Evolutionary conservation across 345 rosid genomes (phyloP).

Genomic region (Gossypium australe): DNA sequence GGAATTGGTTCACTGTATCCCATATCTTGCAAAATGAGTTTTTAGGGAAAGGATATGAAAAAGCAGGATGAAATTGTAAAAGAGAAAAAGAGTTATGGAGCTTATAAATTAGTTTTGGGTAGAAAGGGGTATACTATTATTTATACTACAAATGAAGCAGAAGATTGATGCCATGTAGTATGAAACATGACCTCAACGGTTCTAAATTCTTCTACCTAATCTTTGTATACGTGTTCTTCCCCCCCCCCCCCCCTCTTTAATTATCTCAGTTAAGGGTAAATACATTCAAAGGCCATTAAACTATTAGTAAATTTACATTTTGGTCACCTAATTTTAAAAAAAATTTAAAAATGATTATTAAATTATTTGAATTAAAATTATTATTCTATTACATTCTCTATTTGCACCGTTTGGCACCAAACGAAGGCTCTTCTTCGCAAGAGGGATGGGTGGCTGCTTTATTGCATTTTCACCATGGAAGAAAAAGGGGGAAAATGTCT

Average conservation of each 20-base stretch:
- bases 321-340: rapidly evolving
- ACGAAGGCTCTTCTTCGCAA: rapidly evolving
- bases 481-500: too few relatives aligned
- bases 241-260: too few relatives aligned
- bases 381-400: too few relatives aligned
- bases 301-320: too few relatives aligned
- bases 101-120: too few relatives aligned
- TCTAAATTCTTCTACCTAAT: not conserved
- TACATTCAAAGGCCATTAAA: too few relatives aligned
- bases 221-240: too few relatives aligned
- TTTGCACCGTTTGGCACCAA: rapidly evolving
- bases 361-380: too few relatives aligned
- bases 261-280: too few relatives aligned
- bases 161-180: not conserved
- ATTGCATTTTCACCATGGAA: not conserved
- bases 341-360: too few relatives aligned
- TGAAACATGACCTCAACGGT: not conserved
- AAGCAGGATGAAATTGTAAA: not conserved
- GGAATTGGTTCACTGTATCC: constrained; percentile 26
- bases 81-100: not conserved
- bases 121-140: not conserved
- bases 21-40: constrained; percentile 27
- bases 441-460: constrained; percentile 14
- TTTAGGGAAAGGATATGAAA: not conserved
- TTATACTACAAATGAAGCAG: constrained; percentile 5